Conservation (phyloP, 495 filamentous ascomycete genomes). For the Penicillium cosmopolitanum region DNA sequence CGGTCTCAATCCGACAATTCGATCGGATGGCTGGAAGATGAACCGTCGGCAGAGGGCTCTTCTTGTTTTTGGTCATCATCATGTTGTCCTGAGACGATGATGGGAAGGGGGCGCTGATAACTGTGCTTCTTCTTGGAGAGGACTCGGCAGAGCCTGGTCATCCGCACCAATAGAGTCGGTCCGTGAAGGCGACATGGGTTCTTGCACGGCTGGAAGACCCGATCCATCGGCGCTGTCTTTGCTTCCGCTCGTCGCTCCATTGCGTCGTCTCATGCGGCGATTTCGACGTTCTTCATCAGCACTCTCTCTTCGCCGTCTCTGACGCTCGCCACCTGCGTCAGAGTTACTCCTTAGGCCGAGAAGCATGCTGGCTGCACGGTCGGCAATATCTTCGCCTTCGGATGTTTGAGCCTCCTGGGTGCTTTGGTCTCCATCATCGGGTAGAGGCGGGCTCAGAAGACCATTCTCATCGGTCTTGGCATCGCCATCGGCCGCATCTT, state of each 20-base stretch:
- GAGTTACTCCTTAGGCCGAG: constrained; percentile 75
- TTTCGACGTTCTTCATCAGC: constrained; percentile 71
- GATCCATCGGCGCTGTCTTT: constrained; percentile 51
- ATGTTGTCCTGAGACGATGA: constrained; percentile 46
- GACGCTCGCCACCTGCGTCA: constrained; percentile 58
- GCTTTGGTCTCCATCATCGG: constrained; percentile 44
- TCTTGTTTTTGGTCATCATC: constrained; percentile 20
- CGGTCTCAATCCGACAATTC: constrained; percentile 36
- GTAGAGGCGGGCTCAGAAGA: constrained; percentile 42
- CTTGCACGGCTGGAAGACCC: constrained; percentile 37
- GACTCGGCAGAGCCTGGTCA: constrained; percentile 30
- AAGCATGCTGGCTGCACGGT: constrained; percentile 79
- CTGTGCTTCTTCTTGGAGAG: constrained; percentile 31
- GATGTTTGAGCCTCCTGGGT: constrained; percentile 47
- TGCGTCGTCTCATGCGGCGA: constrained; percentile 61
- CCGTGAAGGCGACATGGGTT: constrained; percentile 35
- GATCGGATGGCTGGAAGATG: constrained; percentile 31
- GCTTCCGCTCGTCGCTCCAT: constrained; percentile 47
- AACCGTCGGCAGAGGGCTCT: constrained; percentile 29
- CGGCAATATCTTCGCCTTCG: constrained; percentile 76
- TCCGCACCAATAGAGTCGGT: constrained; percentile 31
- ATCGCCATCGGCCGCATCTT: constrained; percentile 29
- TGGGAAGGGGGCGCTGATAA: constrained; percentile 36
- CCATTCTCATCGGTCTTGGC: constrained; percentile 34
- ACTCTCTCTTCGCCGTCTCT: constrained; percentile 64